phyloP scores from a whole-genome alignment of 2,329 filamentous ascomycete genomes.

The Fusarium acutatum region DNA sequence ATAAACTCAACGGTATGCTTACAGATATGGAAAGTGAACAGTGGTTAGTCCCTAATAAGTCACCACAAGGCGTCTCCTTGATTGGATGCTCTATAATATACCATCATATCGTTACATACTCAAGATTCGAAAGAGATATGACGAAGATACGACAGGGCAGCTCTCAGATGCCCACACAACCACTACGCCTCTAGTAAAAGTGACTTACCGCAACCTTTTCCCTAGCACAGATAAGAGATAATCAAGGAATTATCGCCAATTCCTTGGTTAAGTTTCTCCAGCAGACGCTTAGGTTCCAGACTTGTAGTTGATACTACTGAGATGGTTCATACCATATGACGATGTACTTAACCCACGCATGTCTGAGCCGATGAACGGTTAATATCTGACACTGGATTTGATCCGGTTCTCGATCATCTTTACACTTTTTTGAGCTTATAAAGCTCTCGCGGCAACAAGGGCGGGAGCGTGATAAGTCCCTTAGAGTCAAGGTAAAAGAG shows the following conservation, averaged over 20 bases:
- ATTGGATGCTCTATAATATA: neutral
- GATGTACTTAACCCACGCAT: neutral
- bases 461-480: conserved; percentile 13
- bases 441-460: conserved; percentile 25
- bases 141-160: conserved; percentile 20
- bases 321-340: neutral
- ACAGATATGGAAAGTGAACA: neutral
- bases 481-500: neutral
- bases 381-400: neutral
- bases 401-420: neutral
- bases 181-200: conserved; percentile 20
- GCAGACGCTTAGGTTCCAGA: neutral
- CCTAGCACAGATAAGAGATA: conserved; percentile 11
- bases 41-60: neutral
- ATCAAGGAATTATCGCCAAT: conserved; percentile 1
- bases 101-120: conserved; percentile 4
- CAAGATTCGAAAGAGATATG: conserved; percentile 20
- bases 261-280: neutral
- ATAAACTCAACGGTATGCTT: neutral
- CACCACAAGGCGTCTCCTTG: neutral
- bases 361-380: neutral
- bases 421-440: conserved; percentile 14
- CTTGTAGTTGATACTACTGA: neutral
- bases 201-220: neutral
- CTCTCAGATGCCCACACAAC: conserved; percentile 25